phyloP scores from a whole-genome alignment of 768 basidiomycete species.

The Podaxis sp. region DNA sequence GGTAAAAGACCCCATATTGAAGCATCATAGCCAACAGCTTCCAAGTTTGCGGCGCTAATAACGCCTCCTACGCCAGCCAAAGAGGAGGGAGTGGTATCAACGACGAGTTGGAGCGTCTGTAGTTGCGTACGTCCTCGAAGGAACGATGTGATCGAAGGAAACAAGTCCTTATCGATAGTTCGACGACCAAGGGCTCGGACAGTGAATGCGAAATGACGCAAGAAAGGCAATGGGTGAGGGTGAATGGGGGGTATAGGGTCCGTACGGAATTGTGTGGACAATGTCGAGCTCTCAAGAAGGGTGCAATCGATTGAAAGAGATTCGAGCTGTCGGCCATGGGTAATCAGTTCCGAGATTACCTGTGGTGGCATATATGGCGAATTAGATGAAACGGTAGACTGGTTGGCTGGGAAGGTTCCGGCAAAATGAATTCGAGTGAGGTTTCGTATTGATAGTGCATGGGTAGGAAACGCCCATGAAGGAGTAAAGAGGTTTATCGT shows the following conservation, averaged over 20 bases:
- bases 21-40: conserved; percentile 64
- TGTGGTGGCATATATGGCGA: conserved; percentile 31
- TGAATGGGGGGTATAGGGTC: conserved; percentile 14
- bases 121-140: conserved; percentile 55
- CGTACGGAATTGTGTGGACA: conserved; percentile 43
- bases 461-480: conserved; percentile 57
- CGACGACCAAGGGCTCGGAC: conserved; percentile 44
- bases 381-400: conserved; percentile 26
- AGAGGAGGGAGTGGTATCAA: conserved; percentile 48
- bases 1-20: conserved; percentile 73
- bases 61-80: conserved; percentile 64
- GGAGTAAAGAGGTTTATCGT: conserved; percentile 55
- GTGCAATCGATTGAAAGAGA: conserved; percentile 52
- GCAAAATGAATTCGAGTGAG: conserved; percentile 64
- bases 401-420: conserved; percentile 48
- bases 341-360: conserved; percentile 58
- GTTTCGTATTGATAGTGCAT: conserved; percentile 56
- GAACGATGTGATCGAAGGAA: conserved; percentile 69
- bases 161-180: conserved; percentile 57
- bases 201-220: conserved; percentile 62
- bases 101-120: conserved; percentile 51
- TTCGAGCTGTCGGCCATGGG: conserved; percentile 64
- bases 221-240: conserved; percentile 41
- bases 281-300: conserved; percentile 50
- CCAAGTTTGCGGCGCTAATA: conserved; percentile 57